phyloP scores from a whole-genome alignment of 345 rosid genomes.

The Diplotaxis tenuifolia region DNA sequence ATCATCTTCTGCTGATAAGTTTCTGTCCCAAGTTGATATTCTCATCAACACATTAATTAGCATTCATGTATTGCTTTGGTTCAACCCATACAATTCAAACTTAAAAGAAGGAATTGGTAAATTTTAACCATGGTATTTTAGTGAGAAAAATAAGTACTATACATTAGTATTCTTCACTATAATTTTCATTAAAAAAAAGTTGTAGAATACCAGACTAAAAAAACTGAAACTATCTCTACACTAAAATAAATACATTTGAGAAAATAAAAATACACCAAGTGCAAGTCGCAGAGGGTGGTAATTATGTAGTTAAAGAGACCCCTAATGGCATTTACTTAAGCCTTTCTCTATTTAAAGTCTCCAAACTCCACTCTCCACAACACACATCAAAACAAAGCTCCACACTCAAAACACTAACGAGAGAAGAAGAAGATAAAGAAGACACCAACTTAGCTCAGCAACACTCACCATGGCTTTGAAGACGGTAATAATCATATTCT shows the following conservation, averaged over 20 bases:
- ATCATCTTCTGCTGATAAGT: slow-evolving; percentile 1
- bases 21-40: slow-evolving; percentile 6
- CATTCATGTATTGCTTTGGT: not conserved
- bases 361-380: not conserved
- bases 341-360: slow-evolving; percentile 19
- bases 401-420: slow-evolving; percentile 1
- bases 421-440: slow-evolving; percentile 1
- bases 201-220: not conserved
- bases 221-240: too few relatives aligned
- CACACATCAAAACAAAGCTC: slow-evolving; percentile 14
- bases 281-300: too few relatives aligned
- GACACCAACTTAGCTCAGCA: slow-evolving; percentile 25
- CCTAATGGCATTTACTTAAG: not conserved
- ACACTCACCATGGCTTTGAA: slow-evolving; percentile 86
- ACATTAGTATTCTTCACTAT: not conserved
- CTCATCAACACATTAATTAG: slow-evolving; percentile 9
- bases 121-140: not conserved
- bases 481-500: slow-evolving; percentile 47
- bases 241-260: too few relatives aligned
- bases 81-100: slow-evolving; percentile 17
- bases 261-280: too few relatives aligned
- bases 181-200: not conserved
- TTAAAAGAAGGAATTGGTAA: slow-evolving; percentile 6
- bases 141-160: not conserved
- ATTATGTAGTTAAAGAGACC: slow-evolving; percentile 8